A percentile compares a stretch with the other conserved stretches of the same genome.
phyloP scores from a whole-genome alignment of 768 basidiomycete species.

The Dendrothele bispora region DNA sequence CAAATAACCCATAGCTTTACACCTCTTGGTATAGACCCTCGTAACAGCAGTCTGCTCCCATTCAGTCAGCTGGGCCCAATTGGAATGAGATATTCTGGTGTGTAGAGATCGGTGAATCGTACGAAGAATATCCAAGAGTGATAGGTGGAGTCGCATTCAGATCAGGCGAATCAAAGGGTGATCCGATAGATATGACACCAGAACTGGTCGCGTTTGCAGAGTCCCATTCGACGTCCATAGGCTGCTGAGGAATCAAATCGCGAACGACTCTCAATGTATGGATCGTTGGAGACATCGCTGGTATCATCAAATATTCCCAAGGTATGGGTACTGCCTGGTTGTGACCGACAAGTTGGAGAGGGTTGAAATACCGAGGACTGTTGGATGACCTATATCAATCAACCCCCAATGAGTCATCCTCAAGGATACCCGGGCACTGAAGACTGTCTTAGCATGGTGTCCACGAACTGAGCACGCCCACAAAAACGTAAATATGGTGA shows the following conservation, averaged over 20 bases:
- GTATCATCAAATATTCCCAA: conserved; percentile 45
- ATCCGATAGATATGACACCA: too few species aligned
- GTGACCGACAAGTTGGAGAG: conserved; percentile 37
- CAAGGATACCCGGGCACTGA: too few species aligned
- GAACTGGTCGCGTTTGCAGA: conserved; percentile 13
- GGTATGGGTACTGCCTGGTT: conserved; percentile 36
- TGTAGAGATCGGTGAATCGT: conserved; percentile 51
- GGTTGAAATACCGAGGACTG: conserved; percentile 45
- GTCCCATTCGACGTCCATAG: conserved; percentile 49
- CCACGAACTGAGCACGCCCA: too few species aligned
- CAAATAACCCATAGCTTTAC: conserved; percentile 24
- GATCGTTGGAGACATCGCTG: conserved; percentile 56
- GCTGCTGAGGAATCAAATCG: conserved; percentile 60
- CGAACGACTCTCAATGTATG: conserved; percentile 56
- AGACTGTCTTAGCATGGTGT: too few species aligned
- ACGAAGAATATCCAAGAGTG: conserved; percentile 54
- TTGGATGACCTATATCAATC: too few species aligned
- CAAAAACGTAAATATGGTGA: too few species aligned
- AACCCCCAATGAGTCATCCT: too few species aligned
- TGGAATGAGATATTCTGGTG: conserved; percentile 37
- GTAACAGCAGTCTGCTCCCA: conserved; percentile 30
- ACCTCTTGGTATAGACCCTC: conserved; percentile 39
- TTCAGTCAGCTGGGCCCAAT: conserved; percentile 34
- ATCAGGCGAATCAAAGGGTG: conserved; percentile 19
- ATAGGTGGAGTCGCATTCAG: conserved; percentile 38